These are phyloP conservation scores for Hamamelis virginiana DNA, from an alignment of 164 flowering plant genomes.

Conservation along the genomic window DNA sequence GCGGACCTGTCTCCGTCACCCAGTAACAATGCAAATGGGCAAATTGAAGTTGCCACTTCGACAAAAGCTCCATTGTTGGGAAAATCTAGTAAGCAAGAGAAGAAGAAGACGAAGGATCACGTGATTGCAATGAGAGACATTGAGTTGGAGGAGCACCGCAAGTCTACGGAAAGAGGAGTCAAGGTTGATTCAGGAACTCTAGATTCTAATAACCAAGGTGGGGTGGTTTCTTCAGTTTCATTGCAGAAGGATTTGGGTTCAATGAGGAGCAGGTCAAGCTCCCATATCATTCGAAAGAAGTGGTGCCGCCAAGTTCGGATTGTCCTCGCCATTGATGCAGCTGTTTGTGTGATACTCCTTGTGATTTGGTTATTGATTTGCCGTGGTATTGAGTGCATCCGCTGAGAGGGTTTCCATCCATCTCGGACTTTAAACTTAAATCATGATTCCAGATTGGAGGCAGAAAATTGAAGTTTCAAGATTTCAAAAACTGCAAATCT, in stretches of 20 bases:
- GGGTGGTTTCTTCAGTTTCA: slow-evolving; percentile 35
- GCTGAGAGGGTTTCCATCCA: slow-evolving; percentile 15
- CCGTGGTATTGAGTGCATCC: slow-evolving; percentile 47
- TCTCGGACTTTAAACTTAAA: too few species aligned
- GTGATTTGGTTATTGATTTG: slow-evolving; percentile 72
- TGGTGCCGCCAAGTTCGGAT: slow-evolving; percentile 75
- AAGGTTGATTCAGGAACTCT: slow-evolving; percentile 29
- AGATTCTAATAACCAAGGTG: slow-evolving; percentile 38
- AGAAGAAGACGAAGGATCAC: slow-evolving; percentile 61
- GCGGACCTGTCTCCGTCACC: slow-evolving; percentile 36
- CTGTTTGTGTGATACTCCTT: slow-evolving; percentile 57
- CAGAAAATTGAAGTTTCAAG: neutral
- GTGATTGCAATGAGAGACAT: slow-evolving; percentile 40
- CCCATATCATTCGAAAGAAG: slow-evolving; percentile 42
- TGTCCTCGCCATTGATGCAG: slow-evolving; percentile 70
- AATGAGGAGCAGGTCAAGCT: slow-evolving; percentile 42
- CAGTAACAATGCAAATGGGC: slow-evolving; percentile 23
- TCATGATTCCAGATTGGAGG: slow-evolving; percentile 35
- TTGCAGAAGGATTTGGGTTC: slow-evolving; percentile 51
- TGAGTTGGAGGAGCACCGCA: slow-evolving; percentile 56
- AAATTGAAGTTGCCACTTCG: slow-evolving; percentile 34
- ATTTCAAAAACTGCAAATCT: too few species aligned
- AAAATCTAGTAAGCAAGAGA: slow-evolving; percentile 52
- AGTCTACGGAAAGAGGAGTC: slow-evolving; percentile 52
- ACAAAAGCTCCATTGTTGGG: slow-evolving; percentile 72